A percentile compares a stretch with the other conserved stretches of the same genome.
Conservation (phyloP, 192 early-diverging fungal species). For the Rhizoclosmatium sp. region DNA sequence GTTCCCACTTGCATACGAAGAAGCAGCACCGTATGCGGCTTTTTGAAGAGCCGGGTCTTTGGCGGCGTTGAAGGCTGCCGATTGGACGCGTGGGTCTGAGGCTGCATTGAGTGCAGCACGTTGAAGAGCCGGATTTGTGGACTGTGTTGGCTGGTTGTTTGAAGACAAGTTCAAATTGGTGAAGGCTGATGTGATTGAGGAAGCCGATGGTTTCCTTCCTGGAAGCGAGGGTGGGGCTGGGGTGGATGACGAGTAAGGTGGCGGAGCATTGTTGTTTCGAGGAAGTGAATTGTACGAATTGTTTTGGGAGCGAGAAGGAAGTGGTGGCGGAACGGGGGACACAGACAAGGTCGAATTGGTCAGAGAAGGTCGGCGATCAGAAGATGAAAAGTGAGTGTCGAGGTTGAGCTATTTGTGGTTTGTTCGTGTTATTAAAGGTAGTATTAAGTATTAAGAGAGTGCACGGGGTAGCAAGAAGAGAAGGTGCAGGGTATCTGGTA, state of each 20-base stretch:
- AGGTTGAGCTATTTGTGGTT: background rate
- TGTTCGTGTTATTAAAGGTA: background rate
- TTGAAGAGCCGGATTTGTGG: slow-evolving; percentile 22
- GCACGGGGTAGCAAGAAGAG: background rate
- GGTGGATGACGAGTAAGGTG: background rate
- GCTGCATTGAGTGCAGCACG: slow-evolving; percentile 18
- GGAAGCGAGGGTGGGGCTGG: slow-evolving; percentile 11
- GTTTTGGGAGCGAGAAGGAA: background rate
- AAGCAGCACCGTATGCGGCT: background rate
- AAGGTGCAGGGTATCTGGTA: no score
- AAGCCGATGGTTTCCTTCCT: background rate
- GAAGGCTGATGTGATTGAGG: background rate
- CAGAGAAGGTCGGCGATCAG: background rate
- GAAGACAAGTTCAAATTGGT: background rate
- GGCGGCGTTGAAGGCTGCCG: slow-evolving; percentile 11
- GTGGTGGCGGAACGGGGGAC: background rate
- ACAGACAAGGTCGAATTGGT: background rate
- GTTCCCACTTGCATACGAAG: background rate
- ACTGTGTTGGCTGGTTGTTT: background rate
- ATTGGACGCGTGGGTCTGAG: slow-evolving; percentile 2
- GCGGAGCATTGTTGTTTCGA: background rate
- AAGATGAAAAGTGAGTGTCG: background rate
- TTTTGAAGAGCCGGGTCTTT: slow-evolving; percentile 26
- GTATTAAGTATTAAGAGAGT: background rate
- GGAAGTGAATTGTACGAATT: background rate